Percentiles rank a stretch among this genome's conserved stretches.
These are phyloP conservation scores for Penicillium pancosmium DNA, from an alignment of 495 filamentous ascomycete species.

Conservation along the genomic window DNA sequence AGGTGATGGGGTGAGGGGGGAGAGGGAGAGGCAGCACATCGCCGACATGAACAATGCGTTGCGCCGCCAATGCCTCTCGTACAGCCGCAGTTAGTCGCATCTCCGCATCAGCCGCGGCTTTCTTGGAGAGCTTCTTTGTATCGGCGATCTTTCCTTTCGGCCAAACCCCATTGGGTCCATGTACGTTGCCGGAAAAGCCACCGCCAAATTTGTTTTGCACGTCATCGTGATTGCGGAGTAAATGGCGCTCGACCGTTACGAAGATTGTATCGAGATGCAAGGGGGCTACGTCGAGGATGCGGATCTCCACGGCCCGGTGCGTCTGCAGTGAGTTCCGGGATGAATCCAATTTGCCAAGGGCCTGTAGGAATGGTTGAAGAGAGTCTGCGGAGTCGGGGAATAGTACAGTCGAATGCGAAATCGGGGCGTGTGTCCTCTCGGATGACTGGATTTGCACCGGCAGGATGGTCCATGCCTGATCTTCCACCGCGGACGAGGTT, in stretches of 20 bases:
- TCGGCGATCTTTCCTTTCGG: conserved; percentile 42
- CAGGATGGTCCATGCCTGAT: conserved; percentile 79
- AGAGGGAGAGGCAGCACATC: conserved; percentile 83
- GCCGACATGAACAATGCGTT: conserved; percentile 78
- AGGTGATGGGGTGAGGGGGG: conserved; percentile 86
- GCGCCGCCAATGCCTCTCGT: conserved; percentile 66
- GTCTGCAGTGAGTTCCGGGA: conserved; percentile 54
- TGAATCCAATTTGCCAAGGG: conserved; percentile 62
- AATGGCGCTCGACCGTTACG: conserved; percentile 80
- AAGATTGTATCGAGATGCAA: conserved; percentile 80
- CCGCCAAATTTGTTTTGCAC: conserved; percentile 65
- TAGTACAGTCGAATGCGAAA: conserved; percentile 76
- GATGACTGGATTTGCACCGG: conserved; percentile 71
- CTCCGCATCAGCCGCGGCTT: conserved; percentile 52
- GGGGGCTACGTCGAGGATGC: conserved; percentile 78
- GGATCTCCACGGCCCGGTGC: conserved; percentile 72
- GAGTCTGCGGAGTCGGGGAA: conserved; percentile 81
- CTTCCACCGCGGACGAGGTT: conserved; percentile 57
- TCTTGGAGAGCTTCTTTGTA: conserved; percentile 40
- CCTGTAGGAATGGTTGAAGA: conserved; percentile 72
- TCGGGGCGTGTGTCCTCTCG: conserved; percentile 71
- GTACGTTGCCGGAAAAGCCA: conserved; percentile 48
- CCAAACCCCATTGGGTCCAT: conserved; percentile 42
- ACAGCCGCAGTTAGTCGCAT: conserved; percentile 75
- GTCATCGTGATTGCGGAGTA: conserved; percentile 63